Base-by-base conservation (phyloP, 352 stramenopile species). In the Paralagenidium karlingii region DNA sequence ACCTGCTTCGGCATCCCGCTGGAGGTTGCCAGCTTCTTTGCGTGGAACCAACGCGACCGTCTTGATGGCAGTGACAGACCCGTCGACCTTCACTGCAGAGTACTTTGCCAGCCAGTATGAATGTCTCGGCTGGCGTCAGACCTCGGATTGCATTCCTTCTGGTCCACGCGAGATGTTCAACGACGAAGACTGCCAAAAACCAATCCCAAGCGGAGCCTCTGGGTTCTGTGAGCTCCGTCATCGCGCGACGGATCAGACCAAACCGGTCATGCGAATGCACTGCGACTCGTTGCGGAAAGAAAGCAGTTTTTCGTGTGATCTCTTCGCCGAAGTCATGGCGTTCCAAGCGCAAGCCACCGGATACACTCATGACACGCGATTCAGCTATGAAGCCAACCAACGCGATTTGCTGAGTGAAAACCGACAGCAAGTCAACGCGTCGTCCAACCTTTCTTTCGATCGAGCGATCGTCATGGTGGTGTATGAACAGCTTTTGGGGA, bases 221-320 rank as follows among this genome's bases (percentile, higher is more conserved):
- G 68, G 68, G 5, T 82, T 47, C 34, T 82, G 68, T 27, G 49
- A 65, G 25, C 45, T 82, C 5, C 55, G 52, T 8, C 58, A 74
- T 38, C 55, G 47, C 16, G 24, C 24, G 11, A 67, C 48, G 0
- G 53, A 54, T 3, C 53, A 43, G 20, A 25, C 55, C 18, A 46
- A 49, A 9, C 59, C 53, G 13, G 68, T 82, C 0, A 58, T 84
- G 52, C 49, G 58, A 22, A 75, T 78, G 60, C 60, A 79, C 53
- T 84, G 70, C 39, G 52, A 80, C 37, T 82, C 65, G 28, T 40
- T 80, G n/a, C 56, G 60, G 1, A 9, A 34, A 0, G 51, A 63
- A 9, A 58, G 75, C 21, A 15, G 24, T 3, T 70, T 81, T 38
- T 37, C 41, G 8, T 83, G 69, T 40, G 36, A 54, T 18, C 54